Evolutionary conservation across 345 rosid genomes (phyloP).

Genomic region (Psidium guajava): DNA sequence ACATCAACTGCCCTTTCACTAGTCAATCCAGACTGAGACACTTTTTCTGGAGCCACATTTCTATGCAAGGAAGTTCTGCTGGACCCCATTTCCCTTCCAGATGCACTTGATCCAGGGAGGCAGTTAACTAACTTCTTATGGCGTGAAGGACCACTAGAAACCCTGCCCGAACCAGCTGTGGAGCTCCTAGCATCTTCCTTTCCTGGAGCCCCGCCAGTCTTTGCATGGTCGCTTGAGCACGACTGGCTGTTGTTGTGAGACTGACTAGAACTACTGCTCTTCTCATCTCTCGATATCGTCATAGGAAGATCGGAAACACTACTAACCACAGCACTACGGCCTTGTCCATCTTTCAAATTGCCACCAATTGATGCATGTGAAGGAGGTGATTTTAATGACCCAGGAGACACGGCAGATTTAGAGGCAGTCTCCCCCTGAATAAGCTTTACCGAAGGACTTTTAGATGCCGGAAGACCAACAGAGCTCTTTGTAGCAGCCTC

Average conservation of each 20-base stretch:
- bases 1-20: slow-evolving; percentile 45
- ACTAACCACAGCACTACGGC: slow-evolving; percentile 19
- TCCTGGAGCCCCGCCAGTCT: slow-evolving; percentile 33
- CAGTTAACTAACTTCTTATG: slow-evolving; percentile 51
- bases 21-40: slow-evolving; percentile 30
- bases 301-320: slow-evolving; percentile 31
- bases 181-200: slow-evolving; percentile 66
- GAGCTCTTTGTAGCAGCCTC: slow-evolving; percentile 59
- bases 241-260: slow-evolving; percentile 76
- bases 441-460: slow-evolving; percentile 41
- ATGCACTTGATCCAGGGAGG: slow-evolving; percentile 20
- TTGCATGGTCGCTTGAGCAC: slow-evolving; percentile 57
- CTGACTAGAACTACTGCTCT: slow-evolving; percentile 75
- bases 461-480: slow-evolving; percentile 35
- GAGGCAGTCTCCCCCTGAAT: slow-evolving; percentile 33
- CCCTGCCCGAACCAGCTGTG: slow-evolving; percentile 45
- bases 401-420: slow-evolving; percentile 46
- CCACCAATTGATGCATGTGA: slow-evolving; percentile 25
- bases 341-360: slow-evolving; percentile 40
- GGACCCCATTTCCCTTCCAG: slow-evolving; percentile 36
- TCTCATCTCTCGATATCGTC: slow-evolving; percentile 46
- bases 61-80: slow-evolving; percentile 45
- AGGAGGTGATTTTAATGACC: slow-evolving; percentile 42
- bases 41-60: slow-evolving; percentile 40
- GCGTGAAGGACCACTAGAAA: slow-evolving; percentile 33